Evolutionary conservation across 768 basidiomycete species (phyloP), one percentile per base, ranked within the genome.

Genomic region (Lepiota brunneoincarnata): DNA sequence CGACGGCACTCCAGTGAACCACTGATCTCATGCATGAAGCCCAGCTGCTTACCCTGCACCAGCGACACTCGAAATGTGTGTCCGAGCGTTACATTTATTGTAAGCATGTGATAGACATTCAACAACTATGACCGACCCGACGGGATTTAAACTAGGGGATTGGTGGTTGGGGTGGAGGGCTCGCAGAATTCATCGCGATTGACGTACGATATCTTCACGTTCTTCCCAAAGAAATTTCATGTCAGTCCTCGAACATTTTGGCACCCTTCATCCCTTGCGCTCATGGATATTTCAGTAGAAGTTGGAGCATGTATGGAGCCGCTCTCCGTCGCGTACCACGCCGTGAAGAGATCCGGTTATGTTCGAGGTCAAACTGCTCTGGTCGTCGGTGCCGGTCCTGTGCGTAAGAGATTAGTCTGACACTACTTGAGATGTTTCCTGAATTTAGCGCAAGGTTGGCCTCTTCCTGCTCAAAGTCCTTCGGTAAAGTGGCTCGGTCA

Each of bases 271-370:
- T 46, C 50, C n/a, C 41, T 12, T 49, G 50, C 24, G 14, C 31
- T 42, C 20, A 41, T 15, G 6, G 24, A 15, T 15, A 15, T 9
- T 24, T 1, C 38, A 79, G 79, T 80, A 40, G 78, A 80, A 17
- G 58, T 76, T 9, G 79, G 75, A 1, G 78, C 78, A 2, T 71
- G 73, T 57, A 66, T 76, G 11, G 79, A 80, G 59, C 78, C 79
- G 0, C 67, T 80, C 5, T 68, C 76, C 1, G 76, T 79, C 2
- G 75, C 74, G 0, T 76, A 72, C 63, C 72, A 78, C 44, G 74
- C 75, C 1, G 72, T 76, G 15, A 74, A 77, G 57, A 64, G 67
- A 31, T 72, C 73, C 1, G 68, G 68, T 0, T 73, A 75, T 58
- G 65, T 66, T 51, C 53, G 57, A 24, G 75, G 77, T 0, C 59